These are phyloP conservation scores for Fusarium chaquense DNA, from an alignment of 2,329 filamentous ascomycete species.

Conservation along the genomic window DNA sequence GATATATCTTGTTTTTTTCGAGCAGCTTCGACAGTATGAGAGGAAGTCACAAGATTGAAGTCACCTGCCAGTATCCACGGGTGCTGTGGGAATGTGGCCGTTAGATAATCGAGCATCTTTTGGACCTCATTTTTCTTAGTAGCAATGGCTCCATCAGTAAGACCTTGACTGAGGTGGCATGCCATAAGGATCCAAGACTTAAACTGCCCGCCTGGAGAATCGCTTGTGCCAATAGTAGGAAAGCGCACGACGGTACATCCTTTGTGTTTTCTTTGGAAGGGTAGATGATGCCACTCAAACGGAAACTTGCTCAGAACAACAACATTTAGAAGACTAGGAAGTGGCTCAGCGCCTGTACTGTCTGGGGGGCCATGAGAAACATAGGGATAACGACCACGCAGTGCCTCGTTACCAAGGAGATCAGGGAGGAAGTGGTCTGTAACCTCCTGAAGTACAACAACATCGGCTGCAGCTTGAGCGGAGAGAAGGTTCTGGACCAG, in stretches of 20 bases:
- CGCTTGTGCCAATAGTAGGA: constrained; percentile 35
- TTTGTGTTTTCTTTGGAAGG: constrained; percentile 68
- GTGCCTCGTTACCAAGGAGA: constrained; percentile 60
- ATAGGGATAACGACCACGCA: constrained; percentile 66
- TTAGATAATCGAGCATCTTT: constrained; percentile 61
- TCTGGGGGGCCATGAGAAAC: constrained; percentile 68
- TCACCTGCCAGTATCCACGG: constrained; percentile 72
- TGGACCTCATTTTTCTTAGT: constrained; percentile 69
- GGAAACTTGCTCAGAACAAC: constrained; percentile 68
- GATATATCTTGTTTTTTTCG: constrained; percentile 67
- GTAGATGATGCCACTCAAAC: constrained; percentile 68
- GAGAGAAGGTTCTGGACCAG: constrained; percentile 60
- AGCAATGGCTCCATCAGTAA: constrained; percentile 68
- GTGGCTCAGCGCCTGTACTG: constrained; percentile 63
- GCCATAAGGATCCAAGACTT: constrained; percentile 64
- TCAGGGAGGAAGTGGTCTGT: constrained; percentile 72
- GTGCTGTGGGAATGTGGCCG: constrained; percentile 54
- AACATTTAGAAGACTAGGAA: constrained; percentile 71
- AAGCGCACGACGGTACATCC: constrained; percentile 65
- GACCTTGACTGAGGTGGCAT: constrained; percentile 71
- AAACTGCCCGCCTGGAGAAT: constrained; percentile 36
- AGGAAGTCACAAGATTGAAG: constrained; percentile 73
- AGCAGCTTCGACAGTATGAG: constrained; percentile 65
- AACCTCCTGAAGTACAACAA: constrained; percentile 71
- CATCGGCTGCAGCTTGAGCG: constrained; percentile 57